These are phyloP conservation scores for Endotrypanum monterogeii DNA, from an alignment of 208 protist genomes.

Conservation along the genomic window DNA sequence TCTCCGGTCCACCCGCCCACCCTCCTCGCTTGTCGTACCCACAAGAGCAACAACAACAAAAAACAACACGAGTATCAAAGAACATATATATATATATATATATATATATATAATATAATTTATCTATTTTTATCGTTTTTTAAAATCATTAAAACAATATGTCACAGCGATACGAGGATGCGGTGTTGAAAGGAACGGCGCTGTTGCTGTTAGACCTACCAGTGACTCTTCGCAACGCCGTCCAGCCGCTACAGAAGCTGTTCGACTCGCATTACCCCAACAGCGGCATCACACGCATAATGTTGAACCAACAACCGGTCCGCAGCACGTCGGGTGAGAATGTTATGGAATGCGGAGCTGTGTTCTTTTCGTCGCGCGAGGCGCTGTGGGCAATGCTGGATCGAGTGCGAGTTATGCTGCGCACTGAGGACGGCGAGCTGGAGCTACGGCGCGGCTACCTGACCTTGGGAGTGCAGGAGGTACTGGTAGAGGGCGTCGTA, in stretches of 20 bases:
- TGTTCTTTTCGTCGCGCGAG: conserved; percentile 23
- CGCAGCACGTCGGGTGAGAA: conserved; percentile 20
- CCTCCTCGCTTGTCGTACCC: too few species aligned
- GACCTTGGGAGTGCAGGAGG: conserved; percentile 35
- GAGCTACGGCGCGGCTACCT: conserved; percentile 64
- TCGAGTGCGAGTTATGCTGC: conserved; percentile 18
- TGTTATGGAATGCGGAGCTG: conserved; percentile 25
- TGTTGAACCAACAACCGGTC: conserved; percentile 17
- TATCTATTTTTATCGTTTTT: too few species aligned
- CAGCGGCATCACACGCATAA: conserved; percentile 23
- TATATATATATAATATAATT: too few species aligned
- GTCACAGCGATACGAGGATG: conserved; percentile 38
- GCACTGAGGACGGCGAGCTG: conserved; percentile 26
- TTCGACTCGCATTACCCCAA: conserved; percentile 29
- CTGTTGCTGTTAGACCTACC: conserved; percentile 50
- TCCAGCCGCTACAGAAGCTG: conserved; percentile 23
- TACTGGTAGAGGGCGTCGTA: conserved; percentile 64
- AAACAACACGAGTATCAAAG: too few species aligned
- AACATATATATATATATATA: too few species aligned
- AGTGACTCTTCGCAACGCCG: conserved; percentile 1
- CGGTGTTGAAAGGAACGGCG: conserved; percentile 49
- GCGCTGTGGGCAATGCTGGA: conserved; percentile 25
- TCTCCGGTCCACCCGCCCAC: too few species aligned
- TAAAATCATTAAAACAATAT: background rate
- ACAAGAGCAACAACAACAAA: too few species aligned